These are phyloP conservation scores for Fusarium austroafricanum DNA, from an alignment of 2,329 filamentous ascomycete species.

Conservation along the genomic window DNA sequence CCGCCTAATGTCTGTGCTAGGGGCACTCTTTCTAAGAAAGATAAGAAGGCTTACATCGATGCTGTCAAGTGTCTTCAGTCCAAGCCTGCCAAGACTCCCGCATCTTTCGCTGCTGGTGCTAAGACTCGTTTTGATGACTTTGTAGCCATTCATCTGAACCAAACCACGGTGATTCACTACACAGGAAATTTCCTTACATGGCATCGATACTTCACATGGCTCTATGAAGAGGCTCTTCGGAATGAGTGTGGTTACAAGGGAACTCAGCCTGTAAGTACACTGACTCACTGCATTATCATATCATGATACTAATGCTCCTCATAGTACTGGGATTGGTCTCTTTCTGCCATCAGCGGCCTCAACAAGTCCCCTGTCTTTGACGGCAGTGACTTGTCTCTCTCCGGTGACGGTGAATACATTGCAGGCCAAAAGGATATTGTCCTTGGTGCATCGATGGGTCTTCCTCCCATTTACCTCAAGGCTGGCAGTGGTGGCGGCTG, in stretches of 20 bases:
- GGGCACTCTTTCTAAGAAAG: slow-evolving; percentile 40
- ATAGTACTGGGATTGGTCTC: slow-evolving; percentile 61
- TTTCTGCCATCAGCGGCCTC: slow-evolving; percentile 51
- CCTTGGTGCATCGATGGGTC: slow-evolving; percentile 44
- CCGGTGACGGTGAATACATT: slow-evolving; percentile 56
- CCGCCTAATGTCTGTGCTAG: slow-evolving; percentile 21
- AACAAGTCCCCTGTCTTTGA: slow-evolving; percentile 60
- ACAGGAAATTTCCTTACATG: slow-evolving; percentile 50
- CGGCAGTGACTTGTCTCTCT: slow-evolving; percentile 59
- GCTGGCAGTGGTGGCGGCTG: slow-evolving; percentile 67
- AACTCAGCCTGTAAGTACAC: slow-evolving; percentile 51
- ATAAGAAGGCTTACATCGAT: slow-evolving; percentile 55
- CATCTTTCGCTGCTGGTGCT: slow-evolving; percentile 55
- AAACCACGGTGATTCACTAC: slow-evolving; percentile 58
- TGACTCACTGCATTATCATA: neutral
- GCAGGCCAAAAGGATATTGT: slow-evolving; percentile 39
- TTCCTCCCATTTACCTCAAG: slow-evolving; percentile 50
- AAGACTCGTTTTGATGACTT: slow-evolving; percentile 63
- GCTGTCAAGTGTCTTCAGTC: slow-evolving; percentile 59
- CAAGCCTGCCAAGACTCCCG: slow-evolving; percentile 51
- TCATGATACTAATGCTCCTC: slow-evolving; percentile 1
- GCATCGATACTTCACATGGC: slow-evolving; percentile 50
- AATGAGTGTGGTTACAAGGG: slow-evolving; percentile 54
- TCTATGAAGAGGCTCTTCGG: slow-evolving; percentile 48
- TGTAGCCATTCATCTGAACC: slow-evolving; percentile 61